Base-by-base conservation (phyloP, 768 basidiomycete genomes). In the Filobasidium floriforme region DNA sequence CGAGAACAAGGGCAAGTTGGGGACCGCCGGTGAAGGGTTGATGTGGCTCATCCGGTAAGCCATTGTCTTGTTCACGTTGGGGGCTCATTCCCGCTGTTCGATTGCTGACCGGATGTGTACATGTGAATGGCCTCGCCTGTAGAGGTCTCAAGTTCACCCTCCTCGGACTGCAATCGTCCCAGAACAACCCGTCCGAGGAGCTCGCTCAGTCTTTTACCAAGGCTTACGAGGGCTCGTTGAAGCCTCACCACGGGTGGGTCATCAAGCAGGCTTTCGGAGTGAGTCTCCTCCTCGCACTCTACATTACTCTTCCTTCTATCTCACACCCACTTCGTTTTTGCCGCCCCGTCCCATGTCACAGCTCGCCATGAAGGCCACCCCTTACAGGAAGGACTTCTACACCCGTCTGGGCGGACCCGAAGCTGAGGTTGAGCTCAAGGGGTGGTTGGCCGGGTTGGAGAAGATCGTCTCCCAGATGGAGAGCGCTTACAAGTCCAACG, bases 121-220 rank as follows among this genome's bases (percentile, higher is more conserved):
- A n/a, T n/a, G n/a, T n/a, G n/a, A n/a, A 37, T 57, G 5, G 9
- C 59, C 19, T 60, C 12, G 4, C 46, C 12, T 49, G 7, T 69
- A 86, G 92, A 37, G 96, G 92, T 1, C 84, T 93, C 61, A 84
- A 85, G 32, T 99, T 99, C 82, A 99, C 94, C 41, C 69, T 75
- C 14, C 41, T 75, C 29, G 89, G 89, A 0, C 84, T 99, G 28
- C 83, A 88, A 69, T 80, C 83, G 54, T 84, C 87, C 0, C 88
- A 91, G 72, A 82, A 80, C 3, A 84, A 93, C 78, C 81, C 84
- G 54, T 74, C 75, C 1, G 83, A 85, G 64, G 89, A 92, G 75
- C 85, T 99, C 15, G 72, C 85, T 1, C 80, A 70, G 0, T 88
- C 88, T 22, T 99, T 99, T 79, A 86, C 81, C 32, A 85, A 86